Conservation (phyloP, 345 rosid species). For the Toxicodendron radicans region DNA sequence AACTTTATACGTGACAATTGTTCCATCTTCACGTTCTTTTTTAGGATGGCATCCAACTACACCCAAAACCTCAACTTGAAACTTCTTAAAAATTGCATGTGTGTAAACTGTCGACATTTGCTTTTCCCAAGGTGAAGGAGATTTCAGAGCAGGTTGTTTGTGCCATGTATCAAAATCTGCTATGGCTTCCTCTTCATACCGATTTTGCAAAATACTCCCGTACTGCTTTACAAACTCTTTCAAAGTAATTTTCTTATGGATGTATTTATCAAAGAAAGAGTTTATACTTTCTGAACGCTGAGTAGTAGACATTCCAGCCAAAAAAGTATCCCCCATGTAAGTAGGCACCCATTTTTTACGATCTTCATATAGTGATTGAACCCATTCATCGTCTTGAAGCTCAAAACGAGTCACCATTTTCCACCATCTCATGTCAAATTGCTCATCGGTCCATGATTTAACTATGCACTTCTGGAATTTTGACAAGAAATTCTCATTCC, state of each 20-base stretch:
- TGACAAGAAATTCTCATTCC: constrained; percentile 37
- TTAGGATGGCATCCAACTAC: constrained; percentile 63
- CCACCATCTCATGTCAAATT: constrained; percentile 60
- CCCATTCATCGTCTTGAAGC: constrained; percentile 46
- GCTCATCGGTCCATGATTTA: constrained; percentile 54
- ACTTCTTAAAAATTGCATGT: constrained; percentile 53
- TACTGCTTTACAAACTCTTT: constrained; percentile 58
- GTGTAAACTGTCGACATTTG: constrained; percentile 51
- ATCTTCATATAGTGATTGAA: constrained; percentile 48
- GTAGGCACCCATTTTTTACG: constrained; percentile 57
- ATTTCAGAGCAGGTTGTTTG: constrained; percentile 56
- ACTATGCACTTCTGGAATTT: constrained; percentile 54
- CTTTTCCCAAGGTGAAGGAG: constrained; percentile 67
- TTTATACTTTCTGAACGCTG: constrained; percentile 53
- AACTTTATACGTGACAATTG: constrained; percentile 39
- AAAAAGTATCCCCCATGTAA: constrained; percentile 37
- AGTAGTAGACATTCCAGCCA: constrained; percentile 54
- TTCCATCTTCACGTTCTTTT: constrained; percentile 38
- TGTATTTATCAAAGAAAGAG: constrained; percentile 56
- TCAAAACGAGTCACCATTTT: constrained; percentile 54
- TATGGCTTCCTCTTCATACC: constrained; percentile 54
- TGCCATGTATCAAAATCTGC: constrained; percentile 64
- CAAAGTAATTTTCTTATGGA: constrained; percentile 53
- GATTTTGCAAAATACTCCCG: constrained; percentile 44
- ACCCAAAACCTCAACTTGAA: constrained; percentile 59